Percentiles rank a stretch among this genome's conserved stretches.
phyloP scores from a whole-genome alignment of 106 monocot species.

The Narthecium ossifragum region DNA sequence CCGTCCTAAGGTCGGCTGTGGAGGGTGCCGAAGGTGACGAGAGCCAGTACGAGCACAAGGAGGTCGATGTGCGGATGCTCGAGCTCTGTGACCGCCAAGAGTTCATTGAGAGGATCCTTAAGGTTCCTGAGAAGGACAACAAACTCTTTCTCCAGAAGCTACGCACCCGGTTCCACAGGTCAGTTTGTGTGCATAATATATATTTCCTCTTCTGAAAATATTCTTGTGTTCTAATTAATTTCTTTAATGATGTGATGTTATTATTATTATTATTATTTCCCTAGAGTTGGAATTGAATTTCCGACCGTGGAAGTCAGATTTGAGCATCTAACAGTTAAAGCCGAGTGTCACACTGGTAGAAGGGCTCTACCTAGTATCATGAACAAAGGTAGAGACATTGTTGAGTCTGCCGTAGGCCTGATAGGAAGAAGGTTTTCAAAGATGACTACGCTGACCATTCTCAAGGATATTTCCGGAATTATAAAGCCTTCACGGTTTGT shows the following conservation, averaged over 20 bases:
- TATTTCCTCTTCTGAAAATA: background rate
- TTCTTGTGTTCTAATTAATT: background rate
- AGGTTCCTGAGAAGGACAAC: conserved; percentile 64
- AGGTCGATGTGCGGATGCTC: conserved; percentile 53
- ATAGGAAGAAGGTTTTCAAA: conserved; percentile 28
- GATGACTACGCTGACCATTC: conserved; percentile 44
- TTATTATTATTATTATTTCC: background rate
- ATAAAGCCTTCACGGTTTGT: conserved; percentile 53
- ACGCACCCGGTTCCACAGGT: conserved; percentile 53
- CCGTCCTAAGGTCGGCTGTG: background rate
- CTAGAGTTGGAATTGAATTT: conserved; percentile 43
- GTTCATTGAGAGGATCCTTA: conserved; percentile 61
- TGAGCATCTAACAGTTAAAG: conserved; percentile 34
- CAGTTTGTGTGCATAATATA: background rate
- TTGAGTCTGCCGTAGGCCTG: conserved; percentile 26
- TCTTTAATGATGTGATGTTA: background rate
- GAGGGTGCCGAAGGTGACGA: background rate
- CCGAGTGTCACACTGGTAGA: conserved; percentile 47
- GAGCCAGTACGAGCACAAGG: conserved; percentile 10
- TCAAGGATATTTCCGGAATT: conserved; percentile 48
- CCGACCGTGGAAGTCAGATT: conserved; percentile 70
- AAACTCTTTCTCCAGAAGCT: conserved; percentile 50
- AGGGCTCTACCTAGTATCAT: conserved; percentile 55
- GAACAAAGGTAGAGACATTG: conserved; percentile 31
- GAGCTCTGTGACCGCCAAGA: conserved; percentile 39